These are phyloP conservation scores for Paramecium bursaria DNA, from an alignment of 73 alveolate species.

Conservation along the genomic window DNA sequence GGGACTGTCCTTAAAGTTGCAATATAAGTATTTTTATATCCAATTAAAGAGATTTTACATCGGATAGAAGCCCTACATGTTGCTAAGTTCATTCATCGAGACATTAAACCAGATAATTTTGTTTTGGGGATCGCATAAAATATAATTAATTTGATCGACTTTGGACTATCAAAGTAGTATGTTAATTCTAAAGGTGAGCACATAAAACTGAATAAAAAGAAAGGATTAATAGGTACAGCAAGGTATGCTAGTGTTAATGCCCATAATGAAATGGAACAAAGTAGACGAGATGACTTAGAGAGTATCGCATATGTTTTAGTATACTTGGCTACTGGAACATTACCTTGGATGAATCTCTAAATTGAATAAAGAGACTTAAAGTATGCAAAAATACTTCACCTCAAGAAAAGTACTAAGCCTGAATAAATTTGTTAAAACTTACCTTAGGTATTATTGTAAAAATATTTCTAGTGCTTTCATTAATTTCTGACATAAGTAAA, in stretches of 20 bases:
- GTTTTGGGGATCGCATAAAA: slow-evolving; percentile 66
- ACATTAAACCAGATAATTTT: slow-evolving; percentile 73
- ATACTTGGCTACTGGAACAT: slow-evolving; percentile 72
- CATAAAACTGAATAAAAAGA: slow-evolving; percentile 74
- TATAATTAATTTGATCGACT: slow-evolving; percentile 64
- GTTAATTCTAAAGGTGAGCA: slow-evolving; percentile 75
- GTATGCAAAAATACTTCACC: slow-evolving; percentile 59
- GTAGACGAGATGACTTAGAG: slow-evolving; percentile 87
- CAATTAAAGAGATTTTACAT: slow-evolving; percentile 56
- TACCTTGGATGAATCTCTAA: slow-evolving; percentile 76
- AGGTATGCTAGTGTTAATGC: slow-evolving; percentile 83
- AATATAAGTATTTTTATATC: slow-evolving; percentile 74
- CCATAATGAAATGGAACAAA: slow-evolving; percentile 76
- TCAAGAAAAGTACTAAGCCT: background rate
- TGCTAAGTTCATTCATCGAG: slow-evolving; percentile 68
- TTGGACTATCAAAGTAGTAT: slow-evolving; percentile 71
- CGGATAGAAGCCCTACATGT: slow-evolving; percentile 62
- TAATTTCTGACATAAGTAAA: background rate
- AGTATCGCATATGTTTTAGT: slow-evolving; percentile 78
- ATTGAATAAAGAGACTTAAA: slow-evolving; percentile 68
- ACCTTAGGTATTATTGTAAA: slow-evolving; percentile 20
- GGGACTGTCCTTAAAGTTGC: slow-evolving; percentile 33
- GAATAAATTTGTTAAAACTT: slow-evolving; percentile 16
- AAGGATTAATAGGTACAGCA: slow-evolving; percentile 84
- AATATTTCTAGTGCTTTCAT: no score